Conservation (phyloP, 352 stramenopile species). For the Albugo candida region DNA sequence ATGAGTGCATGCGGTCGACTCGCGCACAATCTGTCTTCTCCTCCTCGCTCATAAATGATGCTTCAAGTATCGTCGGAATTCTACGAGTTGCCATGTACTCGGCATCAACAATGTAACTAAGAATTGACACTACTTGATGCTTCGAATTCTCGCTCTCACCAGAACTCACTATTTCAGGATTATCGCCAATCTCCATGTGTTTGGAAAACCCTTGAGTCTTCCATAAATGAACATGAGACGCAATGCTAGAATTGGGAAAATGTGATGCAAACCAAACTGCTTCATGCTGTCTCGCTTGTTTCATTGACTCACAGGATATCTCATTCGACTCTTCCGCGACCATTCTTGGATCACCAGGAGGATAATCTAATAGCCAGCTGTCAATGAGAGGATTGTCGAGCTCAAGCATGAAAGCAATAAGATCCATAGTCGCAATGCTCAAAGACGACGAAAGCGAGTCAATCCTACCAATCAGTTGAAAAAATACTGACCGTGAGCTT, state of each 20-base stretch:
- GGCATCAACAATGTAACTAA: conserved; percentile 71
- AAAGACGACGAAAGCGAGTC: conserved; percentile 59
- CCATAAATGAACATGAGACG: conserved; percentile 60
- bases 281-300: conserved; percentile 8
- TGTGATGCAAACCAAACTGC: conserved; percentile 56
- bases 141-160: conserved; percentile 29
- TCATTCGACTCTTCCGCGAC: conserved; percentile 1
- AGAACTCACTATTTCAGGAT: conserved; percentile 12
- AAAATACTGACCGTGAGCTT: background rate
- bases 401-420: conserved; percentile 55
- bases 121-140: conserved; percentile 52
- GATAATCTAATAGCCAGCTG: conserved; percentile 15
- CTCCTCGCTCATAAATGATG: conserved; percentile 24
- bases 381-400: conserved; percentile 47
- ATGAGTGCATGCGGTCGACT: background rate
- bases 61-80: conserved; percentile 14
- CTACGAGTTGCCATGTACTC: conserved; percentile 47
- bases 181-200: conserved; percentile 7
- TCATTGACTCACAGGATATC: background rate
- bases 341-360: conserved; percentile 1
- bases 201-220: conserved; percentile 42
- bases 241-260: conserved; percentile 57
- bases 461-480: conserved; percentile 40
- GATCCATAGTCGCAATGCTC: conserved; percentile 64
- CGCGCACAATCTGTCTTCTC: background rate